Conservation (phyloP, 768 basidiomycete species). For the Amanita rubescens region DNA sequence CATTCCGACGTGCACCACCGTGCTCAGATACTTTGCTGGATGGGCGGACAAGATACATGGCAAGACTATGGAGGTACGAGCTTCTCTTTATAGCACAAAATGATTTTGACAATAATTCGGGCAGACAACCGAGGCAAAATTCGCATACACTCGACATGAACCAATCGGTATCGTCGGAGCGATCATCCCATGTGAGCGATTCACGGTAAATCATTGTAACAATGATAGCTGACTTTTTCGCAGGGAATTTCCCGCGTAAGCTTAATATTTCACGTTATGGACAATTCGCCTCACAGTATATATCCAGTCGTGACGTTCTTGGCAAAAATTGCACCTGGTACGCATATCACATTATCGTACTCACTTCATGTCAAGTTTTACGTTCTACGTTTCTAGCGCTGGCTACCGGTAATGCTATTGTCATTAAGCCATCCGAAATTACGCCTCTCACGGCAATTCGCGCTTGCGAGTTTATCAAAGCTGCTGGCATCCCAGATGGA, state of each 20-base stretch:
- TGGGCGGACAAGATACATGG: constrained; percentile 81
- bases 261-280: too few species aligned
- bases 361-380: not conserved
- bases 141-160: constrained; percentile 23
- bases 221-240: too few species aligned
- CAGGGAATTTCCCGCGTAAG: too few species aligned
- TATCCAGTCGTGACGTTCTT: constrained; percentile 46
- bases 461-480: constrained; percentile 46
- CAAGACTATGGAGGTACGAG: constrained; percentile 54
- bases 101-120: not conserved
- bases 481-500: constrained; percentile 76
- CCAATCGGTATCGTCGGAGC: constrained; percentile 19
- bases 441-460: constrained; percentile 66
- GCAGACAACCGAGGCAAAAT: constrained; percentile 22
- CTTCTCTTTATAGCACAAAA: not conserved
- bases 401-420: constrained; percentile 71
- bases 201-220: too few species aligned
- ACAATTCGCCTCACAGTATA: too few species aligned
- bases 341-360: too few species aligned
- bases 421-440: constrained; percentile 77
- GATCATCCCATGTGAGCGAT: too few species aligned
- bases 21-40: constrained; percentile 70
- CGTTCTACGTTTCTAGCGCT: constrained; percentile 36
- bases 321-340: constrained; percentile 49
- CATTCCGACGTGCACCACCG: not conserved